Evolutionary conservation across 1,284 basidiomycete species (phyloP).

Genomic region (Apiotrichum gracile): DNA sequence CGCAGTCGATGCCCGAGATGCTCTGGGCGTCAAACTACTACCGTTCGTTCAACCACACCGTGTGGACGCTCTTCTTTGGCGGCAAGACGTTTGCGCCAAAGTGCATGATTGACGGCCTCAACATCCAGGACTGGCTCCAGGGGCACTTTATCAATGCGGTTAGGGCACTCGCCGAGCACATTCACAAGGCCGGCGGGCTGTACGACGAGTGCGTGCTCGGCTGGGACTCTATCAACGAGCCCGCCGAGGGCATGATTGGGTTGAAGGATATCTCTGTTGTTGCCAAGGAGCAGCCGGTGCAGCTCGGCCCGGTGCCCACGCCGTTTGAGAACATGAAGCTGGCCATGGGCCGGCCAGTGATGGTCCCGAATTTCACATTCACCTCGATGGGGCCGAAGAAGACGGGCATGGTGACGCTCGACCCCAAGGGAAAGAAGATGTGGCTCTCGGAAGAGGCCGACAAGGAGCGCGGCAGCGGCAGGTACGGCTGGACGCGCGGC

Average conservation of each 20-base stretch:
- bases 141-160: conserved; percentile 75
- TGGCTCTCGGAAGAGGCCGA: conserved; percentile 60
- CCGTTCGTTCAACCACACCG: conserved; percentile 75
- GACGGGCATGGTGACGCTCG: conserved; percentile 67
- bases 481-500: conserved; percentile 77
- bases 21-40: conserved; percentile 96
- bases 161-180: conserved; percentile 65
- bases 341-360: conserved; percentile 79
- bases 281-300: conserved; percentile 64
- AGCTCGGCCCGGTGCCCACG: conserved; percentile 80
- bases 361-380: conserved; percentile 81
- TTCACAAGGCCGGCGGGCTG: conserved; percentile 62
- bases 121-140: conserved; percentile 93
- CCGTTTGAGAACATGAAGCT: conserved; percentile 77
- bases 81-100: conserved; percentile 83
- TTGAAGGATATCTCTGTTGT: conserved; percentile 64
- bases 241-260: conserved; percentile 78
- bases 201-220: conserved; percentile 85
- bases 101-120: conserved; percentile 82
- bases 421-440: conserved; percentile 70
- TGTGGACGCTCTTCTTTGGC: conserved; percentile 93
- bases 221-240: conserved; percentile 96
- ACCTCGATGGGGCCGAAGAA: conserved; percentile 70
- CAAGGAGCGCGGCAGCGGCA: conserved; percentile 46
- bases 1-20: conserved; percentile 78